Conservation (phyloP, 495 filamentous ascomycete genomes). For the Penicillium silybi region DNA sequence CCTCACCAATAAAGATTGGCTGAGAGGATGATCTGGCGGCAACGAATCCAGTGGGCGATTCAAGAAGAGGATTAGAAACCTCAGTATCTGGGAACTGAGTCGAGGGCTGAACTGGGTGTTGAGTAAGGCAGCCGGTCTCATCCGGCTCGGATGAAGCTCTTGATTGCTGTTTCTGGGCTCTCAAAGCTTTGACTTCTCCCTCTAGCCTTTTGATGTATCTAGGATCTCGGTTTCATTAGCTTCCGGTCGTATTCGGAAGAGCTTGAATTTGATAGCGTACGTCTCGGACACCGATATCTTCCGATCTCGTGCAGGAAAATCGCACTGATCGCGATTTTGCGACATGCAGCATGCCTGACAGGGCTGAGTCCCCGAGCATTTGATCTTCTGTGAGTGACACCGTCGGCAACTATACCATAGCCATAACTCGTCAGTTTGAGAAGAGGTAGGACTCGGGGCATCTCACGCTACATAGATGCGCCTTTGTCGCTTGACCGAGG, state of each 20-base stretch:
- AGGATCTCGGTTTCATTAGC: too few species aligned
- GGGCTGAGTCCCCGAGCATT: slow-evolving; percentile 16
- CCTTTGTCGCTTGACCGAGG: slow-evolving; percentile 8
- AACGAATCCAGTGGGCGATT: slow-evolving; percentile 7
- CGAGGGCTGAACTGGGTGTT: background rate
- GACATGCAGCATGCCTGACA: slow-evolving; percentile 11
- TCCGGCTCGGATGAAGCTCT: background rate
- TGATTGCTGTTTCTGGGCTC: slow-evolving; percentile 1
- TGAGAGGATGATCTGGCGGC: slow-evolving; percentile 5
- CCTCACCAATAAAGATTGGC: slow-evolving; percentile 9
- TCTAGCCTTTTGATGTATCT: slow-evolving; percentile 9
- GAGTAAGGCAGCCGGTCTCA: too few species aligned
- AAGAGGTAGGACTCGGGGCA: background rate
- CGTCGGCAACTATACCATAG: slow-evolving; percentile 13
- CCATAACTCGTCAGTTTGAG: too few species aligned
- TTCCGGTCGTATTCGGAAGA: too few species aligned
- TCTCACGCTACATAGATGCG: slow-evolving; percentile 12
- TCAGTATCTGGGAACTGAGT: slow-evolving; percentile 5
- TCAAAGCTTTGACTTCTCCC: slow-evolving; percentile 4
- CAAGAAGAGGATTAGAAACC: slow-evolving; percentile 12
- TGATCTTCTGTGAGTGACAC: slow-evolving; percentile 19
- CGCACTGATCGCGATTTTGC: slow-evolving; percentile 7
- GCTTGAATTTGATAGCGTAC: background rate
- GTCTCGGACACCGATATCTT: slow-evolving; percentile 14
- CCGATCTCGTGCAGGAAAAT: slow-evolving; percentile 17